phyloP scores from a whole-genome alignment of 2,329 filamentous ascomycete genomes.

The Fusarium xylarioides region DNA sequence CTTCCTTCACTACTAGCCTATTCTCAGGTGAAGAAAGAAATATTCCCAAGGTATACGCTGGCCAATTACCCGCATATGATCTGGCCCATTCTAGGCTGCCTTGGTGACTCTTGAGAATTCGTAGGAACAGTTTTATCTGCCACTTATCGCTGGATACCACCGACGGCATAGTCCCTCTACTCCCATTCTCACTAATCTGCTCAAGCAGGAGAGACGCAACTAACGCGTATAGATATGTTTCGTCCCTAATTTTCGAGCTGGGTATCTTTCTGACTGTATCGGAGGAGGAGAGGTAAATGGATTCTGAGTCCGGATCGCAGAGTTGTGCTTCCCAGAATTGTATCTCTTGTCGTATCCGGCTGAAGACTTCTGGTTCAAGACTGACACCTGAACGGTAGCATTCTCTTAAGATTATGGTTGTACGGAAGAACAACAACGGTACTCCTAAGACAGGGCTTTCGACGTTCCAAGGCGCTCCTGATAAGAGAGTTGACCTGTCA shows the following conservation, averaged over 20 bases:
- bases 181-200: conserved; percentile 3
- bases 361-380: neutral
- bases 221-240: conserved; percentile 28
- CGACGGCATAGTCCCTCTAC: neutral
- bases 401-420: conserved; percentile 12
- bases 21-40: conserved; percentile 23
- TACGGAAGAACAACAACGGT: conserved; percentile 29
- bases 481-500: conserved; percentile 11
- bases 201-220: conserved; percentile 31
- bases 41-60: conserved; percentile 35
- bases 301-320: neutral
- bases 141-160: conserved; percentile 7
- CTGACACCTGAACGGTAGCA: neutral
- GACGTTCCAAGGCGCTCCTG: conserved; percentile 8
- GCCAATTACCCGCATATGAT: conserved; percentile 43
- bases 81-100: conserved; percentile 29
- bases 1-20: conserved; percentile 16
- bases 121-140: conserved; percentile 22
- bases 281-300: neutral
- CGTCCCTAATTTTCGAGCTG: conserved; percentile 18
- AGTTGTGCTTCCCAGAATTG: conserved; percentile 21
- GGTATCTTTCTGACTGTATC: neutral
- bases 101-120: conserved; percentile 21
- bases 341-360: conserved; percentile 7
- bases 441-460: conserved; percentile 40